Evolutionary conservation across 306 rosid genomes (phyloP).

Genomic region (Albizia julibrissin): DNA sequence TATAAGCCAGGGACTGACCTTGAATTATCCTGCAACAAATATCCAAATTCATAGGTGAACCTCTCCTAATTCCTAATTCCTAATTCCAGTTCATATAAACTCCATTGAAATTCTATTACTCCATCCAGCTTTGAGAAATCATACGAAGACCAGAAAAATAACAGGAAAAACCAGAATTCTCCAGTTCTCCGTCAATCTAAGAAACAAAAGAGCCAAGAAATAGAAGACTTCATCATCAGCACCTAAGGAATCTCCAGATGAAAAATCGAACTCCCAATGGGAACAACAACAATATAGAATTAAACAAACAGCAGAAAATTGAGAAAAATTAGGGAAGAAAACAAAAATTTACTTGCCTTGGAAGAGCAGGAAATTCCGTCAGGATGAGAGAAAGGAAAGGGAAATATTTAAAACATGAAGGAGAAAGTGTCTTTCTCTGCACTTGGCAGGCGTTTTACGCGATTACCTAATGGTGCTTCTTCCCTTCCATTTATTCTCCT

Average conservation of each 20-base stretch:
- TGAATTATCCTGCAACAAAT: constrained; percentile 2
- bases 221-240: background rate
- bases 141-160: constrained; percentile 4
- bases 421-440: constrained; percentile 15
- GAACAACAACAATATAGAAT: constrained; percentile 2
- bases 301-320: background rate
- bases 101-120: background rate
- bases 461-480: constrained; percentile 43
- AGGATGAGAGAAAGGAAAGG: constrained; percentile 27
- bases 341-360: constrained; percentile 39
- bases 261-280: constrained; percentile 16
- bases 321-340: constrained; percentile 14
- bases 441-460: constrained; percentile 31
- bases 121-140: background rate
- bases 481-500: constrained; percentile 20
- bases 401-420: constrained; percentile 8
- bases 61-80: constrained; percentile 34
- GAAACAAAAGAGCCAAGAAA: background rate
- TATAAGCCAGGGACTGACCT: constrained; percentile 1
- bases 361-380: constrained; percentile 31
- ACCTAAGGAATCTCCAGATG: constrained; percentile 22
- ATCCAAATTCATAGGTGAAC: constrained; percentile 1
- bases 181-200: constrained; percentile 19
- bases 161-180: constrained; percentile 25
- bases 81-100: constrained; percentile 29